Conservation (phyloP, 768 basidiomycete species). For the Tulasnella sp. region DNA sequence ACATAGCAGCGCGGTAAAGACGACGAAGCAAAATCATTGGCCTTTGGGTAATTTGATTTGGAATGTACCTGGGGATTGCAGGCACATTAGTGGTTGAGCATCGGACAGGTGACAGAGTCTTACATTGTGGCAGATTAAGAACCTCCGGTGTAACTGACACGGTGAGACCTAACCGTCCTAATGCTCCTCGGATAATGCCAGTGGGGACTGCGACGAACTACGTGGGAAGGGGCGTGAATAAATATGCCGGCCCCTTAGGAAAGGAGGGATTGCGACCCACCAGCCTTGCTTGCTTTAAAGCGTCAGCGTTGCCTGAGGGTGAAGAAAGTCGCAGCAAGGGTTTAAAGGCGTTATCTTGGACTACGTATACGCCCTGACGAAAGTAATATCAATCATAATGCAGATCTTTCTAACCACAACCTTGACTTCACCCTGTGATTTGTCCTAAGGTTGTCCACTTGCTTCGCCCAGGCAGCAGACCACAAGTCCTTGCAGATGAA, state of each 20-base stretch:
- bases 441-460: slow-evolving; percentile 89
- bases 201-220: slow-evolving; percentile 76
- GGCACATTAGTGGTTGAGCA: not conserved
- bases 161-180: slow-evolving; percentile 65
- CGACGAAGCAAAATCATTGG: not conserved
- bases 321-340: slow-evolving; percentile 74
- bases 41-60: slow-evolving; percentile 69
- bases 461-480: slow-evolving; percentile 85
- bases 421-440: slow-evolving; percentile 70
- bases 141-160: slow-evolving; percentile 71
- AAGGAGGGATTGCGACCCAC: slow-evolving; percentile 34
- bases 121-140: slow-evolving; percentile 77
- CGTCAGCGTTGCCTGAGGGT: slow-evolving; percentile 64
- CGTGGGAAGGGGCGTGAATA: not conserved
- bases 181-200: slow-evolving; percentile 75
- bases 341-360: slow-evolving; percentile 86
- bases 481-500: slow-evolving; percentile 97
- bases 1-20: too few relatives aligned
- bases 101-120: slow-evolving; percentile 18
- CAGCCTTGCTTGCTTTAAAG: slow-evolving; percentile 56
- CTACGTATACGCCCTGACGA: slow-evolving; percentile 76
- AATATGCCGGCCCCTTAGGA: not conserved
- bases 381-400: too few relatives aligned
- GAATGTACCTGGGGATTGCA: slow-evolving; percentile 55
- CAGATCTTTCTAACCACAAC: not conserved